phyloP scores from a whole-genome alignment of 2,329 filamentous ascomycete genomes.

The Daldinia sp. region DNA sequence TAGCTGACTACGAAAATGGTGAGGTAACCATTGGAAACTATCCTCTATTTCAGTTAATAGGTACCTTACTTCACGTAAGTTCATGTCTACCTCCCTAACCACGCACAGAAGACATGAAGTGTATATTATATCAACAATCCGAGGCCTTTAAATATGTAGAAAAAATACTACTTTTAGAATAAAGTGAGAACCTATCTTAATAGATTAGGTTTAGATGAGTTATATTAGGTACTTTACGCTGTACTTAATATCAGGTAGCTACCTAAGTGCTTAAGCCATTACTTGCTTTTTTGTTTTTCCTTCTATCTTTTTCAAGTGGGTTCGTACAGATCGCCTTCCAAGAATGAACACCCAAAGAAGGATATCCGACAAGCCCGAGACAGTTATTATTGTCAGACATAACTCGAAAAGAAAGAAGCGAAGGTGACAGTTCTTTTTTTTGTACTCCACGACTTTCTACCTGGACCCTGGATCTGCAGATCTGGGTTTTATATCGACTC shows the following conservation, averaged over 20 bases:
- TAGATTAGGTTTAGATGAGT: background rate
- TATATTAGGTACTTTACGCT: too few relatives aligned
- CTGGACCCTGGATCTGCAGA: background rate
- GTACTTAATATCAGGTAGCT: background rate
- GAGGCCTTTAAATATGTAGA: background rate
- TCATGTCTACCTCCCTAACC: too few relatives aligned
- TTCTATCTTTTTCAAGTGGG: background rate
- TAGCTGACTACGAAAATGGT: too few relatives aligned
- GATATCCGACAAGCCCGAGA: background rate
- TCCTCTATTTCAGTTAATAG: too few relatives aligned
- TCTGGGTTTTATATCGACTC: background rate
- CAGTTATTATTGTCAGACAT: background rate
- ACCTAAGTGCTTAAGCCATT: background rate
- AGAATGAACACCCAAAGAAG: background rate
- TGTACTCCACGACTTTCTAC: background rate
- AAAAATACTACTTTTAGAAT: background rate
- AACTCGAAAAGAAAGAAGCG: too few relatives aligned
- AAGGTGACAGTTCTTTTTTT: background rate
- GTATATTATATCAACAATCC: too few relatives aligned
- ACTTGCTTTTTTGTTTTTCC: background rate
- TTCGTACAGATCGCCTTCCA: background rate
- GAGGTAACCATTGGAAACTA: too few relatives aligned
- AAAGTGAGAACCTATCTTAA: background rate
- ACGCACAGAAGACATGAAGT: too few relatives aligned
- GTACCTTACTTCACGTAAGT: too few relatives aligned